Conservation (phyloP, 1,284 basidiomycete genomes). For the Sporisorium graminicola region DNA sequence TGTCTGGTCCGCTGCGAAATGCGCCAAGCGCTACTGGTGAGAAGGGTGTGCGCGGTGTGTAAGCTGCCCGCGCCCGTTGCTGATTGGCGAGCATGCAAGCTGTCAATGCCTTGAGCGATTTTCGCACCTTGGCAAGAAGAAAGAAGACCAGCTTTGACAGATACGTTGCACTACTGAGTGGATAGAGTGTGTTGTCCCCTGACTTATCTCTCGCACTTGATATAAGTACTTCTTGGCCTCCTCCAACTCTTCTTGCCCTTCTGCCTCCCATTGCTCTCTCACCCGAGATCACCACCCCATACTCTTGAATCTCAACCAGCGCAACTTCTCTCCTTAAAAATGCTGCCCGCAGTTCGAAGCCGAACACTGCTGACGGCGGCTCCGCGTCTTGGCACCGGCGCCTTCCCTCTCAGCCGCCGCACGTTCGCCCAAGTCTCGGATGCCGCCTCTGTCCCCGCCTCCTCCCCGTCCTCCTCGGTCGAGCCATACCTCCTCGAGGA, state of each 20-base stretch:
- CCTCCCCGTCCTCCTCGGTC: conserved; percentile 15
- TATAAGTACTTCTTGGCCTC: not conserved
- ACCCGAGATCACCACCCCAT: too few species aligned
- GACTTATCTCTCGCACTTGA: not conserved
- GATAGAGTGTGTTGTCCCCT: not conserved
- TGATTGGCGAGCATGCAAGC: not conserved
- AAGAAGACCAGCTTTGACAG: too few species aligned
- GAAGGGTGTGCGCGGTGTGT: too few species aligned
- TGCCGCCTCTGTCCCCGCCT: conserved; percentile 18
- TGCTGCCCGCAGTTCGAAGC: conserved; percentile 39
- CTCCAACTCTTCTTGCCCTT: not conserved
- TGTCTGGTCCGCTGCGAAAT: too few species aligned
- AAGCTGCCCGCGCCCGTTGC: too few species aligned
- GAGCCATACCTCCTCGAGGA: conserved; percentile 62
- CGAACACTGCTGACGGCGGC: conserved; percentile 27
- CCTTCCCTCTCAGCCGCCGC: conserved; percentile 11
- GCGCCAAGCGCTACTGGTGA: too few species aligned
- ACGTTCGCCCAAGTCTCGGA: conserved; percentile 47
- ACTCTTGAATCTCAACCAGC: too few species aligned
- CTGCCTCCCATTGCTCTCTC: too few species aligned
- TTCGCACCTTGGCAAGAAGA: not conserved
- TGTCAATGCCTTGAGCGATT: not conserved
- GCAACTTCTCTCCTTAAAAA: not conserved
- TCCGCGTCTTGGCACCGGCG: not conserved
- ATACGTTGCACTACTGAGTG: too few species aligned